Evolutionary conservation across 2,329 filamentous ascomycete genomes (phyloP), one percentile per base, ranked within the genome.

Genomic region (Fusarium nisikadoi): DNA sequence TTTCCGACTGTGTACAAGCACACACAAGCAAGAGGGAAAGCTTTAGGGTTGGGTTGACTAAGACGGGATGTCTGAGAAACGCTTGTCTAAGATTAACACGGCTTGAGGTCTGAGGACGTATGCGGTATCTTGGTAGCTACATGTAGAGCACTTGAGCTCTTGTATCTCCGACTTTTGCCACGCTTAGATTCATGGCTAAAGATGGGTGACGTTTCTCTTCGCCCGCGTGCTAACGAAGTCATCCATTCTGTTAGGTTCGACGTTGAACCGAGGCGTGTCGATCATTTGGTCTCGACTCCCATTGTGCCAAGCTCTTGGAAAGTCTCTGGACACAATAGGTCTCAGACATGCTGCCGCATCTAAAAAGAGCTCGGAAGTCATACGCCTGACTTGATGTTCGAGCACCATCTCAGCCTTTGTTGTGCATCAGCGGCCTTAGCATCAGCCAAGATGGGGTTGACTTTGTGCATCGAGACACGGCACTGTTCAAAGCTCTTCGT

Each of bases 341-440:
- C 47, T 59, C 53, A 69, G 53, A 64, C 42, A 39, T 49, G 46
- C 20, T 56, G 31, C 29, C 35, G 29, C 25, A 14, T 53, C 46
- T 8, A 19, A 55, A 49, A 65, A 65, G 49, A 55, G 42, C 23
- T 25, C 41, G 31, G 43, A 35, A 36, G 49, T 43, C 56, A 55
- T 23, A 47, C 38, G 12, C 58, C 39, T 66, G 42, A 23, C 38
- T 39, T 45, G 46, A 50, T 56, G 46, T 36, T 67, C 42, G 35
- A 42, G 33, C 47, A 47, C 35, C 43, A 52, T 33, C 47, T 36
- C 55, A 36, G 56, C 35, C 43, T 50, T 42, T 56, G 23, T 42
- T 59, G 23, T 60, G 65, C 69, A 58, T 36, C 59, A 49, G 53
- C 35, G 56, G 38, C 39, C 47, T 49, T 47, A 16, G 29, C 52